phyloP scores from a whole-genome alignment of 2,329 filamentous ascomycete genomes.

The Scedosporium aurantiacum region DNA sequence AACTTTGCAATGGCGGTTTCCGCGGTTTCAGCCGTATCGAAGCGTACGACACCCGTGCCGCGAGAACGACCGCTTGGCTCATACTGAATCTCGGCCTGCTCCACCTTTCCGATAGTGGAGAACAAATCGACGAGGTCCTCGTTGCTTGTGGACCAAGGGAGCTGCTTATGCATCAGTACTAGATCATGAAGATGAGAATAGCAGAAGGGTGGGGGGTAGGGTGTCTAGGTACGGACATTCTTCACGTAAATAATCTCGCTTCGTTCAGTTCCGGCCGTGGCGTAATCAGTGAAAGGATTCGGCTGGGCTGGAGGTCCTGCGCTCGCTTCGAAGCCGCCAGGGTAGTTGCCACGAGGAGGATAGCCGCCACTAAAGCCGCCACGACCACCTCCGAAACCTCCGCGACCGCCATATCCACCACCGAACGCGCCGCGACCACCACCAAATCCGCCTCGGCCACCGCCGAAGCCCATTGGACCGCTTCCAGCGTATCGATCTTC shows the following conservation, averaged over 20 bases:
- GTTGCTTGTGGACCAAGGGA: slow-evolving; percentile 98
- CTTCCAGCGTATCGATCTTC: slow-evolving; percentile 83
- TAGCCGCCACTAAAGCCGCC: slow-evolving; percentile 34
- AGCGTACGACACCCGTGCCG: slow-evolving; percentile 92
- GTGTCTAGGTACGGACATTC: slow-evolving; percentile 57
- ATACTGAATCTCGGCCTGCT: slow-evolving; percentile 98
- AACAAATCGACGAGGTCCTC: slow-evolving; percentile 95
- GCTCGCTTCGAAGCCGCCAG: slow-evolving; percentile 35
- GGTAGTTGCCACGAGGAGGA: slow-evolving; percentile 20
- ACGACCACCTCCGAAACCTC: slow-evolving; percentile 38
- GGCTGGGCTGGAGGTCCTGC: slow-evolving; percentile 43
- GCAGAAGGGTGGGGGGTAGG: neutral
- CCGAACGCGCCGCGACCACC: slow-evolving; percentile 49
- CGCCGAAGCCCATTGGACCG: slow-evolving; percentile 42
- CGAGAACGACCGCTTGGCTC: slow-evolving; percentile 92
- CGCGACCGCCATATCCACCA: slow-evolving; percentile 36
- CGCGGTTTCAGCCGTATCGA: slow-evolving; percentile 71
- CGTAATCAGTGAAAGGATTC: slow-evolving; percentile 90
- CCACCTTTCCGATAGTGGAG: slow-evolving; percentile 94
- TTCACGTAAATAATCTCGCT: slow-evolving; percentile 85
- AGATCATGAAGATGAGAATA: neutral
- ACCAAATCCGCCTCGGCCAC: slow-evolving; percentile 49
- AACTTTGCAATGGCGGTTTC: slow-evolving; percentile 96
- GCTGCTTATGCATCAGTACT: slow-evolving; percentile 34
- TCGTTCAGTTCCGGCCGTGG: slow-evolving; percentile 74